Percentiles rank a stretch among this genome's conserved stretches.
phyloP scores from a whole-genome alignment of 352 stramenopile species.

The Vaucheria bursata region DNA sequence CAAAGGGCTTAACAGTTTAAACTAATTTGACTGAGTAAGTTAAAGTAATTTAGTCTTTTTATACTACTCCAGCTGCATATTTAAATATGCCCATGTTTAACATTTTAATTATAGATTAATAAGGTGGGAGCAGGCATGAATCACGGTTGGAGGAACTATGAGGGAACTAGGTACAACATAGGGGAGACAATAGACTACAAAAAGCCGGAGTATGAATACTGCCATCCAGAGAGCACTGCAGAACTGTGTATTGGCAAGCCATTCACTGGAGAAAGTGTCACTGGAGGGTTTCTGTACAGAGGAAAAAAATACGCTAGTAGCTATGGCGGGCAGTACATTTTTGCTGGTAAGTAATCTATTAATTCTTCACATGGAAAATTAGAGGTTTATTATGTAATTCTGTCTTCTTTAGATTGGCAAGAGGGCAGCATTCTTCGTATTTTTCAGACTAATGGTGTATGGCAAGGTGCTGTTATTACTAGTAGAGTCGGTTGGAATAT shows the following conservation, averaged over 20 bases:
- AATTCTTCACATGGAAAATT: background rate
- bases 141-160: constrained; percentile 3
- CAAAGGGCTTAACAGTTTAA: too few species aligned
- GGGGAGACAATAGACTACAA: too few species aligned
- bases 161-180: background rate
- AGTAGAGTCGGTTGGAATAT: background rate
- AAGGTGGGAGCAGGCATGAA: too few species aligned
- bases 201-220: too few species aligned
- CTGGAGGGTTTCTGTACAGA: background rate
- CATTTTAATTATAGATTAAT: too few species aligned
- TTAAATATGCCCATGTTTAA: too few species aligned
- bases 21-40: too few species aligned
- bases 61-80: too few species aligned
- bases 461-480: background rate
- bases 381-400: background rate
- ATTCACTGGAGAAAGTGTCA: background rate
- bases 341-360: background rate
- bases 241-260: background rate
- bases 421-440: background rate
- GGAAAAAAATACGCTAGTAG: background rate
- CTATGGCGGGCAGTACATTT: background rate
- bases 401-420: background rate
- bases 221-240: too few species aligned
- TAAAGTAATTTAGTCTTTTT: too few species aligned
- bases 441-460: background rate